Base-by-base conservation (phyloP, 2,329 filamentous ascomycete genomes). In the Dryadomyces sulphureus region DNA sequence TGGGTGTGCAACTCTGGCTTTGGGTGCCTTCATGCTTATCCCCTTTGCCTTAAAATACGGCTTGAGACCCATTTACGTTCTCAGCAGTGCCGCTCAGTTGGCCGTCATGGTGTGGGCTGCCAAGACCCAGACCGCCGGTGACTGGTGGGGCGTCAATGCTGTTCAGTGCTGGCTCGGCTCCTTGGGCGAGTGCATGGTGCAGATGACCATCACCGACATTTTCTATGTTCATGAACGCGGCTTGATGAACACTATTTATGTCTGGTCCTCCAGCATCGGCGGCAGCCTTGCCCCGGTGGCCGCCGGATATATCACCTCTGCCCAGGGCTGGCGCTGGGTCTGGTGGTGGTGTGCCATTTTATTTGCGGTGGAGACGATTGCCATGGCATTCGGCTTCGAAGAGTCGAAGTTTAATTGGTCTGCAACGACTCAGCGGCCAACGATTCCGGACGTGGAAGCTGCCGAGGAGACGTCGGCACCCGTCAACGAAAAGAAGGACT, bases 161-260 rank as follows among this genome's bases (percentile, higher is more conserved):
- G 47, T 63, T 3, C 49, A 60, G 5, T 67, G 67, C 11, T 63
- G 69, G 52, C 60, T 70, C 35, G 59, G 58, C 11, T 59, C 66
- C 2, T 67, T 67, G 0, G 65, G 69, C 30, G 67, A 70, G 51
- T 61, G 65, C 1, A 55, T 70, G 55, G 54, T 68, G 2, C 70
- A 70, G 1, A 60, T 71, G 14, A 72, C 69, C 2, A 70, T 75
- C 40, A 61, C 69, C 5, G 73, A 77, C 51, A 56, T 75, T 35
- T 76, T 75, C 57, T 77, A 74, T 54, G 58, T 77, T 7, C 72
- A 77, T 49, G 68, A 77, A 54, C 62, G 73, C 47, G 72, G 70
- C 3, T 57, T 62, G 43, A 75, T 75, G 70, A 65, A 59, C 27
- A 19, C 68, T 49, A 54, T 65, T 16, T 69, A 69, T 52, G 66